These are phyloP conservation scores for Chlorella sorokiniana DNA, from an alignment of 139 green algal species.

Conservation along the genomic window DNA sequence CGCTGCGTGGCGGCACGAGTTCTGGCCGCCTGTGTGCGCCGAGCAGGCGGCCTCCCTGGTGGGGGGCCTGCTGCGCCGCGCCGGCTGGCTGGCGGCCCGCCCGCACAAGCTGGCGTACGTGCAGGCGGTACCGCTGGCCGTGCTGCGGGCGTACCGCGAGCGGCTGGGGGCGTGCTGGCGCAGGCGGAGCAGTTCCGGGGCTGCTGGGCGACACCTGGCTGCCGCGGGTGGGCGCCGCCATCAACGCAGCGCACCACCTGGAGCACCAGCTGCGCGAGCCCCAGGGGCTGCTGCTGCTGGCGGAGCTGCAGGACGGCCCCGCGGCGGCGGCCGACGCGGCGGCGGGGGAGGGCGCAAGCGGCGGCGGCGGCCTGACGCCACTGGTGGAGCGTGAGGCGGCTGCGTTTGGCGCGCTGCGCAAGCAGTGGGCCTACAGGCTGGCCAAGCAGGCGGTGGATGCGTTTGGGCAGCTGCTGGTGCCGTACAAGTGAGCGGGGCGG, in stretches of 20 bases:
- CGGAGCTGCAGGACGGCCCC: background rate
- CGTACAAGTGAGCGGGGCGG: constrained; percentile 21
- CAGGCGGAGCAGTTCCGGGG: constrained; percentile 47
- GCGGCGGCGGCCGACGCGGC: background rate
- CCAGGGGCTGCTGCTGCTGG: constrained; percentile 36
- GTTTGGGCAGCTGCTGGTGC: constrained; percentile 30
- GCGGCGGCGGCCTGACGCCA: background rate
- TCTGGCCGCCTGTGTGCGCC: constrained; percentile 23
- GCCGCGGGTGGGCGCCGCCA: constrained; percentile 39
- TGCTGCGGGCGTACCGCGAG: constrained; percentile 26
- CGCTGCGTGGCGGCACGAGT: constrained; percentile 25
- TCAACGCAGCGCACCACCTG: constrained; percentile 52
- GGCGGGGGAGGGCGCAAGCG: background rate
- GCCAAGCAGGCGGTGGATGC: constrained; percentile 50
- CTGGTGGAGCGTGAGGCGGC: constrained; percentile 47
- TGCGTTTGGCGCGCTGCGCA: constrained; percentile 36
- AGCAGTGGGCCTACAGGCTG: constrained; percentile 58
- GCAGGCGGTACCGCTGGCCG: constrained; percentile 22
- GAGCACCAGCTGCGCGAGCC: constrained; percentile 55
- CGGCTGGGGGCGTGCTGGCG: constrained; percentile 29
- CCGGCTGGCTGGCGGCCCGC: constrained; percentile 12
- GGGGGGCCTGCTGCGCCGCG: constrained; percentile 12
- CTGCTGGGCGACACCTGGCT: constrained; percentile 47
- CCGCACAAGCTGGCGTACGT: constrained; percentile 16
- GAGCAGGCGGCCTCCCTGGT: constrained; percentile 26